Percentiles rank a stretch among this genome's conserved stretches.
phyloP scores from a whole-genome alignment of 129 eudicot genomes.

The Pulicaria dysenterica region DNA sequence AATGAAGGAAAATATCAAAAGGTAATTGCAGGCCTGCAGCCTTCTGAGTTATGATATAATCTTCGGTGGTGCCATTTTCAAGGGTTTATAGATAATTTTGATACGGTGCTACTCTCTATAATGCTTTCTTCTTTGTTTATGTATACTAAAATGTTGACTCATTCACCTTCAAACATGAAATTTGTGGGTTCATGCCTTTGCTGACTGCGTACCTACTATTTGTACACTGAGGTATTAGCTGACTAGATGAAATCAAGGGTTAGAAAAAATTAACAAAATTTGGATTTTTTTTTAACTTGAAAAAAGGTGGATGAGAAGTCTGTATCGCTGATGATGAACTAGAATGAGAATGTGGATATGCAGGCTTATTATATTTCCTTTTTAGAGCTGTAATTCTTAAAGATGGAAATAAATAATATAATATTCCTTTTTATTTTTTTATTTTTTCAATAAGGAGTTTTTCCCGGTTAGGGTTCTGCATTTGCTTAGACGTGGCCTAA shows the following conservation, averaged over 20 bases:
- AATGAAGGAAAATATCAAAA: background rate
- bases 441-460: too few relatives aligned
- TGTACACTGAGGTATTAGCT: background rate
- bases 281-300: background rate
- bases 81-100: too few relatives aligned
- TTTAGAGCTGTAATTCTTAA: background rate
- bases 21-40: background rate
- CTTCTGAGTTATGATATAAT: background rate
- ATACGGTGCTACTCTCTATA: background rate
- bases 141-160: background rate
- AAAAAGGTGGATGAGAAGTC: background rate
- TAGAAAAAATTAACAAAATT: too few relatives aligned
- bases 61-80: background rate
- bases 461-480: too few relatives aligned
- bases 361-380: background rate
- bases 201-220: background rate
- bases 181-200: slow-evolving; percentile 8
- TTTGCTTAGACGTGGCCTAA: too few relatives aligned
- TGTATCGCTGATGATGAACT: background rate
- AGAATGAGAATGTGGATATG: background rate
- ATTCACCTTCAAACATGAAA: background rate
- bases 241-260: background rate
- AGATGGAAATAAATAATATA: too few relatives aligned
- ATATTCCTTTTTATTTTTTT: too few relatives aligned
- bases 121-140: slow-evolving; percentile 7